Percentiles rank a stretch among this genome's conserved stretches.
Conservation (phyloP, 352 stramenopile genomes). For the Pythium coloratum region DNA sequence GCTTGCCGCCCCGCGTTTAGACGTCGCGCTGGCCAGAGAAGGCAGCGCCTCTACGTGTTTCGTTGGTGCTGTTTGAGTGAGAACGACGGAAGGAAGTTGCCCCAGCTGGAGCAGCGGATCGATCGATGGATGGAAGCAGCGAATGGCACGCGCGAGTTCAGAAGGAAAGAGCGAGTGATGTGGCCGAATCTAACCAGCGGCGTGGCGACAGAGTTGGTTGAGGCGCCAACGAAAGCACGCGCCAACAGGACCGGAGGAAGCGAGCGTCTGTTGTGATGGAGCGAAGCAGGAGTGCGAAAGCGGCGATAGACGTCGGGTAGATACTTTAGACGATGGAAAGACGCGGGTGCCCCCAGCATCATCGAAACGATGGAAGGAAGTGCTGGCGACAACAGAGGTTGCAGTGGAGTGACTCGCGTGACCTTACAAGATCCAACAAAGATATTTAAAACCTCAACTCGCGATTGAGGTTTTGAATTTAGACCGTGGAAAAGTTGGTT, state of each 20-base stretch:
- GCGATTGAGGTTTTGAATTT: background rate
- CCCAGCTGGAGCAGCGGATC: background rate
- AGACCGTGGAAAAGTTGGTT: conserved; percentile 6
- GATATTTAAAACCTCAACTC: conserved; percentile 15
- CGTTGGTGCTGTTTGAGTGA: background rate
- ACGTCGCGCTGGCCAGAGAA: background rate
- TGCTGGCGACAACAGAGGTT: conserved; percentile 15
- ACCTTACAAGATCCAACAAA: conserved; percentile 15
- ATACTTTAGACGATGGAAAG: background rate
- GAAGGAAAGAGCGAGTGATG: conserved; percentile 1
- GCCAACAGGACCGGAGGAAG: background rate
- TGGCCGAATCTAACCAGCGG: background rate
- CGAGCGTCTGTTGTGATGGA: conserved; percentile 14
- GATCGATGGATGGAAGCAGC: background rate
- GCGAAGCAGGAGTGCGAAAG: background rate
- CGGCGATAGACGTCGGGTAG: background rate
- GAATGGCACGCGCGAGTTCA: background rate
- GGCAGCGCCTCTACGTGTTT: background rate
- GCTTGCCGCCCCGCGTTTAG: background rate
- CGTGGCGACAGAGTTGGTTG: background rate
- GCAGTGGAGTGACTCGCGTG: background rate
- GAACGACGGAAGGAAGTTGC: conserved; percentile 4
- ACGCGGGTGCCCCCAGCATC: background rate
- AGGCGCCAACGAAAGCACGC: background rate
- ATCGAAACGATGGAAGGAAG: conserved; percentile 12